These are phyloP conservation scores for Quercus bicolor DNA, from an alignment of 306 rosid genomes.

Conservation along the genomic window DNA sequence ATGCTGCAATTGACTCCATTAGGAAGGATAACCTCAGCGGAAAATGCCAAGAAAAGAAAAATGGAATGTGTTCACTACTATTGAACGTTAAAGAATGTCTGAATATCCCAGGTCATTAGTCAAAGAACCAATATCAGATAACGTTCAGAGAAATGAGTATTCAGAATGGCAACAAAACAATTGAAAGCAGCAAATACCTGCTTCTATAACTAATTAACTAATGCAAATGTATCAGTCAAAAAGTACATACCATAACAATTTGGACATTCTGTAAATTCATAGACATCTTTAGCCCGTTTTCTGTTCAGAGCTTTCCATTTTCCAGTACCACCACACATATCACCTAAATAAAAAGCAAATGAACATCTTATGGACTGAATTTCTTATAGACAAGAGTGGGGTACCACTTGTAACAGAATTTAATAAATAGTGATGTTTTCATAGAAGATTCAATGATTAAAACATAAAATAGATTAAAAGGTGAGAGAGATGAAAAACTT, in stretches of 20 bases:
- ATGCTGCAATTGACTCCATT: too few relatives aligned
- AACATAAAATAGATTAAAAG: neutral
- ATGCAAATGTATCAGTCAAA: neutral
- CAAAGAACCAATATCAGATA: neutral
- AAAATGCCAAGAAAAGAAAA: neutral
- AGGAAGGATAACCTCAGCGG: neutral
- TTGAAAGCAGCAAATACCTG: neutral
- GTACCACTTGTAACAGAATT: neutral
- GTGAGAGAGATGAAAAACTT: neutral
- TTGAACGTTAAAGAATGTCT: neutral
- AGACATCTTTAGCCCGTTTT: conserved; percentile 92
- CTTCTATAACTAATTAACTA: neutral
- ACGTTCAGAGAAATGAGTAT: neutral
- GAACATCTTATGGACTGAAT: conserved; percentile 21
- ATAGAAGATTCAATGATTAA: neutral
- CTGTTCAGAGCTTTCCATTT: conserved; percentile 98
- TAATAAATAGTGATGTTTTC: neutral
- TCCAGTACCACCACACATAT: conserved; percentile 99
- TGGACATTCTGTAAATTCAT: conserved; percentile 92
- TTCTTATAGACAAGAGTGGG: conserved; percentile 19
- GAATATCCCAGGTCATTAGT: neutral
- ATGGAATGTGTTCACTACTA: neutral
- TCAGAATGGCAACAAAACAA: neutral
- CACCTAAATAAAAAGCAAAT: conserved; percentile 63
- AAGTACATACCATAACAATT: conserved; percentile 79